Percentiles rank a stretch among this genome's conserved stretches.
phyloP scores from a whole-genome alignment of 192 early-diverging fungal species.

The Linnemannia hyalina region DNA sequence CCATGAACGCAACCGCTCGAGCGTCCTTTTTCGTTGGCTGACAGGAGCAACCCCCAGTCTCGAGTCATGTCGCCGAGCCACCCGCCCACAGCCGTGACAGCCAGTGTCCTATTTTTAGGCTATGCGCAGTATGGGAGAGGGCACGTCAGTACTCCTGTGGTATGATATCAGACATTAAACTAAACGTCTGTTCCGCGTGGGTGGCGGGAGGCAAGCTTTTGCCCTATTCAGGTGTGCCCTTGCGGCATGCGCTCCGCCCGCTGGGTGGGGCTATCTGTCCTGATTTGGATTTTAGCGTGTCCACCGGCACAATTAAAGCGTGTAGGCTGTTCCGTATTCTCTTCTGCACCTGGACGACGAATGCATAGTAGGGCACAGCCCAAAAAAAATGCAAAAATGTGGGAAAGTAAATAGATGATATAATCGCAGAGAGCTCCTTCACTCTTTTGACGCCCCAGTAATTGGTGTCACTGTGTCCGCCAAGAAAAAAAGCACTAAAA shows the following conservation, averaged over 20 bases:
- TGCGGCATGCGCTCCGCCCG: slow-evolving; percentile 5
- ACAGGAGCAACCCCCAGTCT: slow-evolving; percentile 25
- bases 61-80: slow-evolving; percentile 28
- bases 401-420: slow-evolving; percentile 16
- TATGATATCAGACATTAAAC: slow-evolving; percentile 22
- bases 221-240: slow-evolving; percentile 18
- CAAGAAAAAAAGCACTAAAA: slow-evolving; percentile 16
- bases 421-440: slow-evolving; percentile 11
- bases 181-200: slow-evolving; percentile 13
- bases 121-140: slow-evolving; percentile 20
- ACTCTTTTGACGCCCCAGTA: slow-evolving; percentile 11
- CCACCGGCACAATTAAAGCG: slow-evolving; percentile 7
- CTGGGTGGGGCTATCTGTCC: slow-evolving; percentile 13
- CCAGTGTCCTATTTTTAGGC: slow-evolving; percentile 21
- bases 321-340: slow-evolving; percentile 24
- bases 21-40: slow-evolving; percentile 22
- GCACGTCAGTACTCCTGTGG: slow-evolving; percentile 17
- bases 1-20: slow-evolving; percentile 21
- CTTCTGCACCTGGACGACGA: slow-evolving; percentile 19
- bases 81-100: slow-evolving; percentile 10
- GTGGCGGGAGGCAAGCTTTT: slow-evolving; percentile 11
- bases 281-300: slow-evolving; percentile 14
- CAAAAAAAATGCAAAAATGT: slow-evolving; percentile 16
- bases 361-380: slow-evolving; percentile 13
- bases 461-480: slow-evolving; percentile 14